Base-by-base conservation (phyloP, 1,139 yeast genomes). In the Suhomyces guaymorum region DNA sequence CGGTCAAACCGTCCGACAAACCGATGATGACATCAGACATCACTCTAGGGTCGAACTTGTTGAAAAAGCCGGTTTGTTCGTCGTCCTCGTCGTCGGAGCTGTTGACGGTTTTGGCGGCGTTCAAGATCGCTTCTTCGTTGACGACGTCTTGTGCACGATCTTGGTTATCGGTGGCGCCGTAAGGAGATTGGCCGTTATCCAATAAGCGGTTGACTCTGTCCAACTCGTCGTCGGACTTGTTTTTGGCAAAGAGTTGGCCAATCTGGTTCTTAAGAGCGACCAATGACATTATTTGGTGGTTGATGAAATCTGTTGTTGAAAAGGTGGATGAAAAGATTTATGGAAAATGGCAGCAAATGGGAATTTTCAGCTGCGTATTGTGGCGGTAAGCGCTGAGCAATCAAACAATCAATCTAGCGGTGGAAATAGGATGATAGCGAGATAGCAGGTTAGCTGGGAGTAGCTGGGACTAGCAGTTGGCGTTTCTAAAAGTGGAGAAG, bases 1-100 rank as follows among this genome's bases (percentile, higher is more conserved):
- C 94, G 2, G 94, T 84, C 49, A 84, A 69, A 2, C 94, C 94
- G 56, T 84, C 94, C 29, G 86, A 78, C 40, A 84, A 70, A 4
- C 94, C 94, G 50, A 84, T 84, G 43, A 84, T 82, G 35, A 82
- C 70, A 58, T 84, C 94, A 27, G 86, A 78, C 86, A 84, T 83
- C 24, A 82, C 85, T 58, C 92, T 70, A 10, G 92, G 92, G 55
- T 82, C 76, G 44, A 71, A 70, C 28, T 56, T 63, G 44, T 57
- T 58, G 52, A 70, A 68, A 38, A 70, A 65, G 10, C 72, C 72
- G 4, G 36, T 33, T 14, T 48, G 57, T 5, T 49, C 44, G 19
- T 53, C 50, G 10, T 48, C 56, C 5, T 53, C 60, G 16, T 52
- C 60, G 13, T 49, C 52, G 35, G 51, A 44, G 30, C 49, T 50